Evolutionary conservation across 352 stramenopile genomes (phyloP).

Genomic region (Phytophthora ramorum): DNA sequence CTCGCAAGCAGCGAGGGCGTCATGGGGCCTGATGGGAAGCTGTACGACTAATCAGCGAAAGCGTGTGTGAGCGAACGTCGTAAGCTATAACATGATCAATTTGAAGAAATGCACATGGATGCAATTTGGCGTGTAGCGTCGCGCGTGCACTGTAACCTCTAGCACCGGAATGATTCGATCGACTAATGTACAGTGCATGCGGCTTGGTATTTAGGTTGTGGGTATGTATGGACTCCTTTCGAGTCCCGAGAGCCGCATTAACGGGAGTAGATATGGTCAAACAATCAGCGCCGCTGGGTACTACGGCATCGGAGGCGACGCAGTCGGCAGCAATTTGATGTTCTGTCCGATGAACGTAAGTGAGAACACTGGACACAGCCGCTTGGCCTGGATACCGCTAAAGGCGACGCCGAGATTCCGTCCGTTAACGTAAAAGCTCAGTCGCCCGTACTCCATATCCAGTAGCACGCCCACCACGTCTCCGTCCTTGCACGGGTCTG

Average conservation of each 20-base stretch:
- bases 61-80: not conserved
- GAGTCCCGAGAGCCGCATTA: constrained; percentile 9
- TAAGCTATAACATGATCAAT: not conserved
- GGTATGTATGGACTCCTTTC: constrained; percentile 17
- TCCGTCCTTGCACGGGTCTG: constrained; percentile 72
- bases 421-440: constrained; percentile 87
- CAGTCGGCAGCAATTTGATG: constrained; percentile 65
- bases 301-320: constrained; percentile 57
- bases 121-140: no score
- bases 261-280: constrained; percentile 17
- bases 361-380: constrained; percentile 72
- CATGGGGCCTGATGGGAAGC: constrained; percentile 31
- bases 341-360: constrained; percentile 74
- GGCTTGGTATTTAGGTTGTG: constrained; percentile 27
- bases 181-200: not conserved
- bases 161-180: constrained; percentile 20
- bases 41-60: constrained; percentile 21
- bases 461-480: constrained; percentile 79
- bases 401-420: constrained; percentile 79
- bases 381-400: constrained; percentile 61
- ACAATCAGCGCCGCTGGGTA: constrained; percentile 1
- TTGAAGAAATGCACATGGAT: no score
- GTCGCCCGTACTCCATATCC: constrained; percentile 74
- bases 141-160: not conserved
- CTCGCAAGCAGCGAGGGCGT: constrained; percentile 40